Base-by-base conservation (phyloP, 2,329 filamentous ascomycete species). In the Talaromyces sp. region DNA sequence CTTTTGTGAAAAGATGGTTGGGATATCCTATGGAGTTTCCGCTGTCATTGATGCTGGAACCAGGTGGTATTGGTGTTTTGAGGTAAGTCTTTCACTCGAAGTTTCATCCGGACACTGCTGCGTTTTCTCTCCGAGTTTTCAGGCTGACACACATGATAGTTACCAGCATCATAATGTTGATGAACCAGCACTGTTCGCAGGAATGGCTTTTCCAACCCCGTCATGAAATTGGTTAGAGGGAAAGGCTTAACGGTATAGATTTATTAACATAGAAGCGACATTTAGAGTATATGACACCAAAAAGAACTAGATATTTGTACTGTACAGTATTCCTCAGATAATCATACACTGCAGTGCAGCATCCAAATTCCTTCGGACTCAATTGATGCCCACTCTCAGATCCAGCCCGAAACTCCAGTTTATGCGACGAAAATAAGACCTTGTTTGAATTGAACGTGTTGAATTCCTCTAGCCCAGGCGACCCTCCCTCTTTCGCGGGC, bases 401-500 rank as follows among this genome's bases (percentile, higher is more conserved):
- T 41, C 45, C 41, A 54, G 46, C 46, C 57, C 51, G 25, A 50
- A 55, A 54, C 36, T 43, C 57, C 57, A 52, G 22, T 50, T 40
- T 52, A 59, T 59, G 57, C 57, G 39, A 58, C 43, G 31, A 48
- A 40, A 53, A 31, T 17, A 17, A 48, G 28, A 48, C 33, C 15
- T 48, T 19, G 45, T 13, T 48, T 48, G 43, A 56, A 28, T 48
- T 48, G n/a, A 46, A 48, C 10, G 11, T 13, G 33, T 5, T 13
- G 17, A 35, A 21, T 13, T 9, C 28, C 28, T 40, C 13, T 69
- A 75, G 58, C 70, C 70, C 62, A 75, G 64, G 53, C 67, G 65
- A 58, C 71, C 69, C 66, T 86, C 83, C 73, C 80, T 81, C 75
- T 92, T 84, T 82, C 85, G 78, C 64, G 85, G 81, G 68, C 87